Evolutionary conservation across 2,329 filamentous ascomycete species (phyloP).

Genomic region (Cordyceps farinosa): DNA sequence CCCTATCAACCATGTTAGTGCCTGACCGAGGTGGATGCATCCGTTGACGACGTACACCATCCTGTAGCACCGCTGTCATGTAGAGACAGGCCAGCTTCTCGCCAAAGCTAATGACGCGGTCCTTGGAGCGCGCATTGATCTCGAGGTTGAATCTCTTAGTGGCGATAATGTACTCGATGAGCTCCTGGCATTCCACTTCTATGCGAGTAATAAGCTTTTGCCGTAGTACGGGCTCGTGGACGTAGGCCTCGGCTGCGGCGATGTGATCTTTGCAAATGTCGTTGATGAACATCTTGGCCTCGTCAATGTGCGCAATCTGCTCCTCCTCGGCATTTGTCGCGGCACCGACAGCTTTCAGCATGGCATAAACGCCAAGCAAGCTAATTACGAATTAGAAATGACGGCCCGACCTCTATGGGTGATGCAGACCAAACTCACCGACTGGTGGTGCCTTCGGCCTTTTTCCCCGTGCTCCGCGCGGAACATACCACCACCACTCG

Average conservation of each 20-base stretch:
- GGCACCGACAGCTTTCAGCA: slow-evolving; percentile 51
- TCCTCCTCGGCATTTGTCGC: slow-evolving; percentile 50
- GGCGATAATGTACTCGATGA: slow-evolving; percentile 68
- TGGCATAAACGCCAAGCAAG: slow-evolving; percentile 57
- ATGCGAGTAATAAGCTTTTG: slow-evolving; percentile 62
- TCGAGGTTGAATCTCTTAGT: slow-evolving; percentile 66
- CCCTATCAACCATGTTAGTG: slow-evolving; percentile 46
- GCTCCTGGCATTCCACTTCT: slow-evolving; percentile 72
- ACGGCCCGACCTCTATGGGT: background rate
- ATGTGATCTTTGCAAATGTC: slow-evolving; percentile 82
- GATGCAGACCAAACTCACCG: slow-evolving; percentile 56
- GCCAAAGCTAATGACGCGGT: slow-evolving; percentile 88
- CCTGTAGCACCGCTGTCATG: slow-evolving; percentile 79
- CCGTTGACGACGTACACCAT: slow-evolving; percentile 47
- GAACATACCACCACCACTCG: slow-evolving; percentile 93
- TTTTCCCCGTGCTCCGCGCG: slow-evolving; percentile 89
- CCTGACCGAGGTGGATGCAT: background rate
- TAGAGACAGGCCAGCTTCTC: slow-evolving; percentile 94
- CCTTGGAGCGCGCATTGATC: slow-evolving; percentile 74
- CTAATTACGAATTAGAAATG: slow-evolving; percentile 29
- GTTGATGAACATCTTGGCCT: slow-evolving; percentile 72
- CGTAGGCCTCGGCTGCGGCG: slow-evolving; percentile 61
- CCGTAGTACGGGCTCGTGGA: slow-evolving; percentile 55
- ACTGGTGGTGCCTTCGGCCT: slow-evolving; percentile 92
- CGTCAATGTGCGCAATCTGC: slow-evolving; percentile 52